phyloP scores from a whole-genome alignment of 2,329 filamentous ascomycete genomes.

The Emmonsia crescens region DNA sequence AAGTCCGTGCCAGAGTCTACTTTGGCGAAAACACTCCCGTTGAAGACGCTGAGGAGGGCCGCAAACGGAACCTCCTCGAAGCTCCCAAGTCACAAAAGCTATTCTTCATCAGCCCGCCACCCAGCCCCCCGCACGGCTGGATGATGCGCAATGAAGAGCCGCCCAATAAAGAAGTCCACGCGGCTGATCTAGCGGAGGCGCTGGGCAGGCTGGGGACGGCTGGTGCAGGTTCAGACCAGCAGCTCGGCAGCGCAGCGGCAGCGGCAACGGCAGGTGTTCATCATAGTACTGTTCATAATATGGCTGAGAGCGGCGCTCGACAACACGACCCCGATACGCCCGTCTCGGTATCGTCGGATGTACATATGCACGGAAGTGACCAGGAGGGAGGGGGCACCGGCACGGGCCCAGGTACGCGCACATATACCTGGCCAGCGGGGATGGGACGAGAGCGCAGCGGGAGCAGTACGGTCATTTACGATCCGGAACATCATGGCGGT shows the following conservation, averaged over 20 bases:
- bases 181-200: slow-evolving; percentile 49
- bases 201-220: slow-evolving; percentile 41
- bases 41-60: slow-evolving; percentile 23
- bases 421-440: slow-evolving; percentile 12
- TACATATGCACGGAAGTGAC: slow-evolving; percentile 4
- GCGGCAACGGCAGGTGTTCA: background rate
- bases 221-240: slow-evolving; percentile 27
- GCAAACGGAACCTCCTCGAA: slow-evolving; percentile 38
- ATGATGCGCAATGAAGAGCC: slow-evolving; percentile 52
- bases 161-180: slow-evolving; percentile 55
- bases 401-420: slow-evolving; percentile 16
- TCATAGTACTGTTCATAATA: slow-evolving; percentile 14
- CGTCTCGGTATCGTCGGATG: slow-evolving; percentile 8
- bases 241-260: slow-evolving; percentile 16
- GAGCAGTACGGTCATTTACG: slow-evolving; percentile 52
- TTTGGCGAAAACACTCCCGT: slow-evolving; percentile 43
- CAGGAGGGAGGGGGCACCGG: slow-evolving; percentile 1
- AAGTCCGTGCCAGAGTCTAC: slow-evolving; percentile 36
- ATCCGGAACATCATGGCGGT: slow-evolving; percentile 51
- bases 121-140: slow-evolving; percentile 55
- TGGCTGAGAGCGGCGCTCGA: background rate
- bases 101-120: slow-evolving; percentile 57
- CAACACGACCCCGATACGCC: slow-evolving; percentile 9
- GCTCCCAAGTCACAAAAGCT: slow-evolving; percentile 50
- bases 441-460: slow-evolving; percentile 30